phyloP scores from a whole-genome alignment of 2,329 filamentous ascomycete genomes.

The Trichoderma asperellum region DNA sequence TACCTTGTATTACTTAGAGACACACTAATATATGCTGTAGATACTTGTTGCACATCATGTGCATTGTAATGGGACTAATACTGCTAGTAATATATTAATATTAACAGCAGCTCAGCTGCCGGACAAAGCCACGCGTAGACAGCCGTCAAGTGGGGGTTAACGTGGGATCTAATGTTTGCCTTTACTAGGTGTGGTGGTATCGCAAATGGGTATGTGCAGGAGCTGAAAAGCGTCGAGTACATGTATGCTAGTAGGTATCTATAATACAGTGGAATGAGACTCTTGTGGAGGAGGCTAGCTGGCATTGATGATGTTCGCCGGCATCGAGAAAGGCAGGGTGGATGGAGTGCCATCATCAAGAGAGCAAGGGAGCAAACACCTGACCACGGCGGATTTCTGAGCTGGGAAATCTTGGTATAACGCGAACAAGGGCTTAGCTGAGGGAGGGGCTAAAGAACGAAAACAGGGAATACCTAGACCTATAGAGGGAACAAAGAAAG shows the following conservation, averaged over 20 bases:
- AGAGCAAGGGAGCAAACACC: no score
- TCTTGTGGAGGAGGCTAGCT: not conserved
- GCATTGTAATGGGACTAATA: not conserved
- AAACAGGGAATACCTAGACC: not conserved
- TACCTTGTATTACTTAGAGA: not conserved
- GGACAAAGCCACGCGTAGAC: not conserved
- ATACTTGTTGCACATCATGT: not conserved
- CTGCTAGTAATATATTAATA: not conserved
- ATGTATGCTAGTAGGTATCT: not conserved
- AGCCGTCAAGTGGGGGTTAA: not conserved
- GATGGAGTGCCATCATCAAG: not conserved
- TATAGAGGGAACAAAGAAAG: not conserved
- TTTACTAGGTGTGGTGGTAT: constrained; percentile 12
- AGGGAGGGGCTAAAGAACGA: not conserved
- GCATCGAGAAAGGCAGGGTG: not conserved
- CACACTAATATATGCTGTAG: not conserved
- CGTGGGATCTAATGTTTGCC: constrained; percentile 10
- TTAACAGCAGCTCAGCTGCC: not conserved
- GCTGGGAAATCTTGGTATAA: no score
- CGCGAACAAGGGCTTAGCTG: no score
- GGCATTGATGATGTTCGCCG: not conserved
- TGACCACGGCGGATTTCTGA: no score
- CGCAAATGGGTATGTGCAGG: constrained; percentile 21
- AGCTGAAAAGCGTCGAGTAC: constrained; percentile 20
- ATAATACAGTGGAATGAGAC: not conserved